Conservation (phyloP, 2,329 filamentous ascomycete genomes). For the Pseudocercospora cruenta region DNA sequence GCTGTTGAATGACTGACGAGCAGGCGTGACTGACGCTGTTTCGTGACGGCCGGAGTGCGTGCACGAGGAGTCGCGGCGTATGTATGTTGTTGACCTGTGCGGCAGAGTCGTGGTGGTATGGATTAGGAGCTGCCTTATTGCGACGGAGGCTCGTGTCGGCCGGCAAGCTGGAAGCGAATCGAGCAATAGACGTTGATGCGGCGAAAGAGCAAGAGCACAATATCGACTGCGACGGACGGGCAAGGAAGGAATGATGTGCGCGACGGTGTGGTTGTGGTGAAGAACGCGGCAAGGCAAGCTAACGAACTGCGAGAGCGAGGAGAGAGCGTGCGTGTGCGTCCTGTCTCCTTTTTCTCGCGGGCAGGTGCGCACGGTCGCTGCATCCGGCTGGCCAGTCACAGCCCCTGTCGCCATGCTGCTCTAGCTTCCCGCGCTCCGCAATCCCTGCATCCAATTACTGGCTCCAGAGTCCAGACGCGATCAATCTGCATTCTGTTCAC, state of each 20-base stretch:
- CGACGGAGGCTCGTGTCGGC: constrained; percentile 9
- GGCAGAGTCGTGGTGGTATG: background rate
- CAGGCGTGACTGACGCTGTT: background rate
- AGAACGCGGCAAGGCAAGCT: background rate
- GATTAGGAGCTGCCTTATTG: constrained; percentile 8
- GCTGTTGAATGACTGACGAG: background rate
- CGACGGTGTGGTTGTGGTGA: constrained; percentile 1
- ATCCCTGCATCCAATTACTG: background rate
- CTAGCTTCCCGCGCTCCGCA: background rate
- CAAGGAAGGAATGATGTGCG: constrained; percentile 4
- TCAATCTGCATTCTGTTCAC: background rate
- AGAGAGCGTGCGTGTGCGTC: no score
- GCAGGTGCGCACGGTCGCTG: background rate
- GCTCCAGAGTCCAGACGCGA: background rate
- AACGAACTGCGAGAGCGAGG: background rate
- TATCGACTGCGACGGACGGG: constrained; percentile 6
- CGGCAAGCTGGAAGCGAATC: constrained; percentile 1
- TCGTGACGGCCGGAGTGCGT: background rate
- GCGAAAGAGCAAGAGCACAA: constrained; percentile 9
- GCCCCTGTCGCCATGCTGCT: background rate
- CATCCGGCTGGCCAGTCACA: background rate
- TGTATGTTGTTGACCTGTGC: background rate
- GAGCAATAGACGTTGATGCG: constrained; percentile 10
- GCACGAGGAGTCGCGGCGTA: background rate
- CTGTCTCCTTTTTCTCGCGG: background rate